Conservation (phyloP, 2,329 filamentous ascomycete genomes). For the Arthrobotrys conoides region DNA sequence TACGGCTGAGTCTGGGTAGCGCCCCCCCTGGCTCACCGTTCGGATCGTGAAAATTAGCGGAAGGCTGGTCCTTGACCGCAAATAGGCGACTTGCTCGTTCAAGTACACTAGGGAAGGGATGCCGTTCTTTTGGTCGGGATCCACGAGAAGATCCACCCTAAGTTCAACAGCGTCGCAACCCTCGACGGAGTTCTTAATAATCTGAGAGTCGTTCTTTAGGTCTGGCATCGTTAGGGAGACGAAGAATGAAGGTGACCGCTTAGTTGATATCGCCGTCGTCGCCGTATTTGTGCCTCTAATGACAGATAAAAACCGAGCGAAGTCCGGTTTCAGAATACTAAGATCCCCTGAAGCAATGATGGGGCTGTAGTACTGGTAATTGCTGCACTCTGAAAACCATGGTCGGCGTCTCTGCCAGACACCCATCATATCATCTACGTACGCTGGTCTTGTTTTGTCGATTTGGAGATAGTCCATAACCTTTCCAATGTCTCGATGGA, state of each 20-base stretch:
- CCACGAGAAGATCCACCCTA: constrained; percentile 88
- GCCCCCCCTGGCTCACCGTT: constrained; percentile 86
- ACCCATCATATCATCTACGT: constrained; percentile 89
- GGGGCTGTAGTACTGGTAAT: constrained; percentile 91
- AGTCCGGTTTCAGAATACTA: constrained; percentile 75
- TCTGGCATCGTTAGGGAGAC: constrained; percentile 89
- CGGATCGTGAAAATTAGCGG: constrained; percentile 94
- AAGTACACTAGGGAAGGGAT: constrained; percentile 81
- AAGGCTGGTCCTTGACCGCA: constrained; percentile 79
- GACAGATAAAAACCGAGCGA: constrained; percentile 78
- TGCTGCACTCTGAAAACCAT: constrained; percentile 94
- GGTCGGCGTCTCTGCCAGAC: constrained; percentile 91
- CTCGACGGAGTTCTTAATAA: constrained; percentile 78
- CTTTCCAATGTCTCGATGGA: constrained; percentile 88
- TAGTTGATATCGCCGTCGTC: constrained; percentile 73
- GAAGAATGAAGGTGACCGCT: constrained; percentile 85
- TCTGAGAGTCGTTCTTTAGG: constrained; percentile 69
- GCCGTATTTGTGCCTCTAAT: constrained; percentile 77
- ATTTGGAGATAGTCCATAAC: constrained; percentile 89
- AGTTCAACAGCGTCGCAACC: constrained; percentile 95
- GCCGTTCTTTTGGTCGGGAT: constrained; percentile 73
- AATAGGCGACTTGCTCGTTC: constrained; percentile 82
- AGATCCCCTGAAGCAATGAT: constrained; percentile 71
- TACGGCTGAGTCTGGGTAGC: constrained; percentile 82
- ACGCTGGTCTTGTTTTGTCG: constrained; percentile 92